Base-by-base conservation (phyloP, 805 yeast genomes). In the Millerozyma acaciae region DNA sequence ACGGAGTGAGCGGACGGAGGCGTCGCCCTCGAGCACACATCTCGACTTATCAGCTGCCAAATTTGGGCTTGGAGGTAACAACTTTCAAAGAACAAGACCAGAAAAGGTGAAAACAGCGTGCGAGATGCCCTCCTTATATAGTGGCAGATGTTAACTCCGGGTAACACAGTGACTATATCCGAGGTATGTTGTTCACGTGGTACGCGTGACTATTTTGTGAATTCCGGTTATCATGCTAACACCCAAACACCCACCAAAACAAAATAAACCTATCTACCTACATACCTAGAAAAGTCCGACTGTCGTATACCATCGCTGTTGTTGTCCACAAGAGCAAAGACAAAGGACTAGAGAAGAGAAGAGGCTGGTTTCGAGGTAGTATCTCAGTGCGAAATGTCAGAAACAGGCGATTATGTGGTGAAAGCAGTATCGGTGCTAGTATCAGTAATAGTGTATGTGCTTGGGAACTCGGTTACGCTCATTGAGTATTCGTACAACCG, bases 1-100 rank as follows among this genome's bases (percentile, higher is more conserved):
- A 37, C 37, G 26, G 34, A 29, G 48, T 41, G 50, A 42, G 53
- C 55, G 48, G 38, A 37, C 28, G 12, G 19, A 32, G 15, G 25
- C 14, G 16, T 24, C 6, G 16, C 40, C 27, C 12, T 32, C 30
- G 21, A 28, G 27, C 24, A 27, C 30, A 33, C 38, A 22, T 29
- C 28, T 32, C 38, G 39, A 40, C 61, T 49, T 42, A 48, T 42
- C 32, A 42, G 33, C 43, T 49, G 61, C 53, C 62, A 51, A 46
- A 53, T 51, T 48, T 50, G 51, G 38, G 44, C 45, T 48, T 55
- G 67, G 68, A 50, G 60, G 61, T n/a, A n/a, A n/a, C 64, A 60
- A 62, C 67, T 62, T 62, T 62, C 66, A 43, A 45, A 43, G 42
- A 46, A 41, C 38, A 37, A 41, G 46, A n/a, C 47, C 35, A 35